These are phyloP conservation scores for Aureobasidium sp. DNA, from an alignment of 2,329 filamentous ascomycete genomes.

Conservation along the genomic window DNA sequence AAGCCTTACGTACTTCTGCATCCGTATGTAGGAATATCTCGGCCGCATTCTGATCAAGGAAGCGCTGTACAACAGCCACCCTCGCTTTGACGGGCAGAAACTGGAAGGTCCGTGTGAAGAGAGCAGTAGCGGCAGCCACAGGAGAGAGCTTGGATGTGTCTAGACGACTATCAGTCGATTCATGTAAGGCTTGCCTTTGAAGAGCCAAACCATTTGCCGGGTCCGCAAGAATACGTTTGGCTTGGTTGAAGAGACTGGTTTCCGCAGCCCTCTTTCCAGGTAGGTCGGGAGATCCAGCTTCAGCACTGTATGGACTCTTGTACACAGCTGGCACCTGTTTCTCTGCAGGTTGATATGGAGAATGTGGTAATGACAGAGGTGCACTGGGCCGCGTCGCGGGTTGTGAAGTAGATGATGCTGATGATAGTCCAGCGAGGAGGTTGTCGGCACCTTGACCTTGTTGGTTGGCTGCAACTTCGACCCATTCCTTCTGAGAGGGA, in stretches of 20 bases:
- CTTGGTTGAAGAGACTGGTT: background rate
- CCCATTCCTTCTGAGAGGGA: background rate
- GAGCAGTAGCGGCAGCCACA: background rate
- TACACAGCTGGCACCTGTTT: no score
- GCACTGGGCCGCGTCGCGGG: no score
- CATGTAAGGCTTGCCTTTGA: background rate
- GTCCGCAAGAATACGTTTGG: background rate
- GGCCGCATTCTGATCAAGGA: background rate
- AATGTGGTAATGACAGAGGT: no score
- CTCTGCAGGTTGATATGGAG: no score
- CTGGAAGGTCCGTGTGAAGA: background rate
- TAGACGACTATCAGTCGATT: background rate
- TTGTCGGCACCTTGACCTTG: no score
- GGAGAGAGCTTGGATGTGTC: background rate
- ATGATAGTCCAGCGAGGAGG: no score
- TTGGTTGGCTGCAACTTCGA: no score
- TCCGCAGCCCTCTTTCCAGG: background rate
- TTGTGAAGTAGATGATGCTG: no score
- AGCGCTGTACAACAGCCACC: background rate
- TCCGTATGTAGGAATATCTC: slow-evolving; percentile 1
- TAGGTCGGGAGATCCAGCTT: background rate
- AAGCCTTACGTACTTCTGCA: background rate
- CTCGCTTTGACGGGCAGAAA: background rate
- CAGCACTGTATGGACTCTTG: background rate
- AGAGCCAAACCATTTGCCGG: background rate